These are phyloP conservation scores for Trypanosoma melophagium DNA, from an alignment of 208 protist genomes.

Conservation along the genomic window DNA sequence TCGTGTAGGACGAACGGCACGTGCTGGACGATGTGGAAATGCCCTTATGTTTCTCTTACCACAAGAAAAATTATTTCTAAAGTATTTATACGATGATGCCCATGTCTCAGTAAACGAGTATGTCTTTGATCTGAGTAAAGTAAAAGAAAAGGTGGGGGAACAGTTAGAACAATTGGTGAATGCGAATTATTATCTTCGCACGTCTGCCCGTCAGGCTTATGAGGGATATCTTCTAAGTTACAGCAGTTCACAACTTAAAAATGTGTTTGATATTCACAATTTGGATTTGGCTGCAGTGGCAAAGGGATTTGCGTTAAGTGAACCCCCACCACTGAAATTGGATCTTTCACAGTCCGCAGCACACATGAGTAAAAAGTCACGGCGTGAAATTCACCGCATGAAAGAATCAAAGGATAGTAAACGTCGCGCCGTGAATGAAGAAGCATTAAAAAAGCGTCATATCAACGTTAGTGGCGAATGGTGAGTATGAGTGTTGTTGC, in stretches of 20 bases:
- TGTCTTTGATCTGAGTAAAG: constrained; percentile 96
- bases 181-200: constrained; percentile 99
- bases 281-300: constrained; percentile 97
- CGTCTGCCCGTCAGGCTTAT: constrained; percentile 96
- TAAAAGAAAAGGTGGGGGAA: constrained; percentile 88
- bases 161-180: constrained; percentile 97
- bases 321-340: constrained; percentile 90
- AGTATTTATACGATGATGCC: constrained; percentile 97
- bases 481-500: constrained; percentile 12
- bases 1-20: constrained; percentile 98
- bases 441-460: constrained; percentile 53
- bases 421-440: constrained; percentile 44
- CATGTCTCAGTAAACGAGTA: constrained; percentile 98
- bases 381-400: constrained; percentile 74
- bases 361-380: constrained; percentile 88
- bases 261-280: constrained; percentile 98
- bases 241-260: constrained; percentile 97
- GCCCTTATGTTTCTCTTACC: constrained; percentile 98
- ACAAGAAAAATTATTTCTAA: constrained; percentile 97
- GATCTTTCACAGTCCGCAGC: constrained; percentile 91
- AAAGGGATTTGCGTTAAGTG: constrained; percentile 88
- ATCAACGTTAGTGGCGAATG: constrained; percentile 90
- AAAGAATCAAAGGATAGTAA: constrained; percentile 69
- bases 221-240: constrained; percentile 98
- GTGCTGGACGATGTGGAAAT: constrained; percentile 90